These are phyloP conservation scores for Tulasnella sp. DNA, from an alignment of 768 basidiomycete genomes.

Conservation along the genomic window DNA sequence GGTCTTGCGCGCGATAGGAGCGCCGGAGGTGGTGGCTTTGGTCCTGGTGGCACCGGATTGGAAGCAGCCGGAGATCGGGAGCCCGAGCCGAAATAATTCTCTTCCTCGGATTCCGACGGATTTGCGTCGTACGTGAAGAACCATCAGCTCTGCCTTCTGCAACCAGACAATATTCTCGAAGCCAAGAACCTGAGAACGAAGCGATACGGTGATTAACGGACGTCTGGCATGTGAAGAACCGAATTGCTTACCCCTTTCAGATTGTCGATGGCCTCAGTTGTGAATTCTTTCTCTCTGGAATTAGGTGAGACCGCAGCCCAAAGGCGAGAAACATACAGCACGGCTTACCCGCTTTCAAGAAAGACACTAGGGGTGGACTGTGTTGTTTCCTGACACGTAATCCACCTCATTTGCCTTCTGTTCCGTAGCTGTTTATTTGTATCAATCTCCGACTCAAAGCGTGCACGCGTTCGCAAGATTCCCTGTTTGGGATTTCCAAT, in stretches of 20 bases:
- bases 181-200: constrained; percentile 50
- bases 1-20: constrained; percentile 16
- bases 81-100: not conserved
- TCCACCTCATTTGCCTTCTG: not conserved
- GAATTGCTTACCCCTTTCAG: constrained; percentile 76
- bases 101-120: constrained; percentile 16
- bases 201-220: not conserved
- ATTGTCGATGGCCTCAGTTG: constrained; percentile 84
- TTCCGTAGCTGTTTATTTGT: no score
- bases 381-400: not conserved
- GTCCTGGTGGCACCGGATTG: not conserved
- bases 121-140: not conserved
- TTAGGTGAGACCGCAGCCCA: constrained; percentile 26
- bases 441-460: no score
- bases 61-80: not conserved
- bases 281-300: constrained; percentile 84
- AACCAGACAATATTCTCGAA: constrained; percentile 63
- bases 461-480: no score
- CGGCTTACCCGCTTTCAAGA: constrained; percentile 84
- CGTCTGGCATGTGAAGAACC: not conserved
- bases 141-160: not conserved
- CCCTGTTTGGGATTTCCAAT: no score
- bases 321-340: not conserved
- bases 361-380: constrained; percentile 60
- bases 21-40: constrained; percentile 15